A percentile compares a stretch with the other conserved stretches of the same genome.
Evolutionary conservation across 2,329 filamentous ascomycete species (phyloP).

Genomic region (Exophiala sp.): DNA sequence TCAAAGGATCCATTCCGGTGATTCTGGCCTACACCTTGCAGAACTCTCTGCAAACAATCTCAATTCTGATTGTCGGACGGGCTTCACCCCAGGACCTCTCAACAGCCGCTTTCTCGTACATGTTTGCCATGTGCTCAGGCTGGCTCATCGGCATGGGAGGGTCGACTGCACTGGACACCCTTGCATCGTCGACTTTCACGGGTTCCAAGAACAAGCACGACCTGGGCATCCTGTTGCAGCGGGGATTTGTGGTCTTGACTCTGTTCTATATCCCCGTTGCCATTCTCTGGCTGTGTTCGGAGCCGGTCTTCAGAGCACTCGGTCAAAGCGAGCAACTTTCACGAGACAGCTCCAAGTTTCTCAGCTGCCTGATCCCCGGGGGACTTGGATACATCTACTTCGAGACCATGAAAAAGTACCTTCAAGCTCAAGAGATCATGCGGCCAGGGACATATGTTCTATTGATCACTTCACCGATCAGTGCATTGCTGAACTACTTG

Average conservation of each 20-base stretch:
- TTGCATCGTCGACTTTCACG: conserved; percentile 77
- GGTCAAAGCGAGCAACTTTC: conserved; percentile 76
- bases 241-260: conserved; percentile 65
- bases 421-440: conserved; percentile 59
- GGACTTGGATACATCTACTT: conserved; percentile 85
- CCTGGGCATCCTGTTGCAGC: conserved; percentile 70
- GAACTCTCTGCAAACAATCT: conserved; percentile 76
- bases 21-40: conserved; percentile 81
- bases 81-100: conserved; percentile 73
- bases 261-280: conserved; percentile 68
- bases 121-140: conserved; percentile 86
- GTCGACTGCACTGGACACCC: conserved; percentile 77
- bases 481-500: conserved; percentile 55
- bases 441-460: conserved; percentile 58
- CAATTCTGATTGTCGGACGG: conserved; percentile 73
- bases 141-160: conserved; percentile 84
- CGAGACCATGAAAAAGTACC: conserved; percentile 62
- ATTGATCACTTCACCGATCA: conserved; percentile 55
- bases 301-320: conserved; percentile 65
- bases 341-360: conserved; percentile 64
- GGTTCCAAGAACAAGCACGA: conserved; percentile 72
- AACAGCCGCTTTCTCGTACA: conserved; percentile 79
- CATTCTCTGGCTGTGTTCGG: conserved; percentile 67
- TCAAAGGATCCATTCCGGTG: conserved; percentile 66
- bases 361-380: conserved; percentile 69